Percentiles rank a stretch among this genome's conserved stretches.
Conservation (phyloP, 1,139 yeast genomes). For the Yamadazyma trypodendri region DNA sequence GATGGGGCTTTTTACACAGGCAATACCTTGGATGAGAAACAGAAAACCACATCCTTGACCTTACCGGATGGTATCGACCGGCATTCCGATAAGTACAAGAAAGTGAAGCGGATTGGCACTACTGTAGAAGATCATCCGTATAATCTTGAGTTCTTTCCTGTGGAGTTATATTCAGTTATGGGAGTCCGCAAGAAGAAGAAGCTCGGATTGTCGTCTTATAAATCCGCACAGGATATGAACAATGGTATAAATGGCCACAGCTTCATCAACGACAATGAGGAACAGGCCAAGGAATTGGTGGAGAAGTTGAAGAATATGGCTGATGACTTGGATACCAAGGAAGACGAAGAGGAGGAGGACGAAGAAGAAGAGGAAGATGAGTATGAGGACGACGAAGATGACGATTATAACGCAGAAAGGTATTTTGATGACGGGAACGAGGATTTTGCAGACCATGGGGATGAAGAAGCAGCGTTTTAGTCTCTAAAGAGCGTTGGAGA, state of each 20-base stretch:
- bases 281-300: conserved; percentile 27
- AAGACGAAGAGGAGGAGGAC: conserved; percentile 41
- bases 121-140: conserved; percentile 85
- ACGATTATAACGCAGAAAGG: conserved; percentile 55
- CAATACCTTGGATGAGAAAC: conserved; percentile 26
- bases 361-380: conserved; percentile 53
- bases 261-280: conserved; percentile 18
- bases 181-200: conserved; percentile 61
- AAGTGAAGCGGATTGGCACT: conserved; percentile 71
- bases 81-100: conserved; percentile 71
- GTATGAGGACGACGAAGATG: conserved; percentile 67
- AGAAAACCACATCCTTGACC: conserved; percentile 21
- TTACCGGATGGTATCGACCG: conserved; percentile 61
- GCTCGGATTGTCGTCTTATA: conserved; percentile 50
- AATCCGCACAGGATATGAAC: conserved; percentile 46
- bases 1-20: conserved; percentile 85
- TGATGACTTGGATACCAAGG: conserved; percentile 48
- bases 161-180: conserved; percentile 74
- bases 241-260: conserved; percentile 11
- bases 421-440: conserved; percentile 74
- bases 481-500: too few relatives aligned
- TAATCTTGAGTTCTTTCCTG: conserved; percentile 69
- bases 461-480: conserved; percentile 84
- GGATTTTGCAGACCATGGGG: conserved; percentile 74
- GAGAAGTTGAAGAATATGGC: conserved; percentile 64